A percentile compares a stretch with the other conserved stretches of the same genome.
Conservation (phyloP, 108 stramenopile species). For the Cyclotella sp. region DNA sequence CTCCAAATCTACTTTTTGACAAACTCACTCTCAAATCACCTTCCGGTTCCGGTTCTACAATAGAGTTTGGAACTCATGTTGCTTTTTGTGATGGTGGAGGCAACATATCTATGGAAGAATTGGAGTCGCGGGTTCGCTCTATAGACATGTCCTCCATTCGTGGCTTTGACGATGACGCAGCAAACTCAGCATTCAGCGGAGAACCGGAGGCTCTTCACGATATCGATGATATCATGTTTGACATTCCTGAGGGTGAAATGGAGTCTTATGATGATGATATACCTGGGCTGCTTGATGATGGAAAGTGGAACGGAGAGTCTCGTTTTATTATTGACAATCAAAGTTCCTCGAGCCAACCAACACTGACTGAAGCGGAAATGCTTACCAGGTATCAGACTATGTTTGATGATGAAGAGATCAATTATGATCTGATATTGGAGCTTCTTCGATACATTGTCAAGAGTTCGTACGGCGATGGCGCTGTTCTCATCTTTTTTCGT, state of each 20-base stretch:
- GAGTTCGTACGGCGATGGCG: constrained; percentile 74
- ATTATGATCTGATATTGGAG: constrained; percentile 63
- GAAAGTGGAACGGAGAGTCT: constrained; percentile 75
- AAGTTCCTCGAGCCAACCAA: constrained; percentile 43
- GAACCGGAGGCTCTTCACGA: constrained; percentile 40
- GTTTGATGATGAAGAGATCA: constrained; percentile 76
- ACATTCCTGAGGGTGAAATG: constrained; percentile 39
- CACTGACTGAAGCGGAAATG: constrained; percentile 61
- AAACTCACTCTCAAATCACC: too few species aligned
- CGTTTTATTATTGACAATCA: constrained; percentile 48
- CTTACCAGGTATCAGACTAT: constrained; percentile 65
- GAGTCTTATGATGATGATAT: constrained; percentile 63
- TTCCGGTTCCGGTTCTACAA: too few species aligned
- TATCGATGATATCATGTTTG: constrained; percentile 43
- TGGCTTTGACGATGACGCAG: constrained; percentile 18
- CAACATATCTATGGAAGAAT: constrained; percentile 39
- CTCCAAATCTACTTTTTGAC: too few species aligned
- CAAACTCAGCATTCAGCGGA: constrained; percentile 10
- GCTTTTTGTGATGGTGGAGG: constrained; percentile 63
- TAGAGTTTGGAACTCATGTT: constrained; percentile 65
- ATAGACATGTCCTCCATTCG: constrained; percentile 25
- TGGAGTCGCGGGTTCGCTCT: constrained; percentile 36
- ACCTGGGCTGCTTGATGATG: constrained; percentile 24
- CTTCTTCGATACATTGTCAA: constrained; percentile 63
- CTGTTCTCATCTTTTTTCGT: constrained; percentile 90